Base-by-base conservation (phyloP, 345 rosid species). In the Combretum micranthum region DNA sequence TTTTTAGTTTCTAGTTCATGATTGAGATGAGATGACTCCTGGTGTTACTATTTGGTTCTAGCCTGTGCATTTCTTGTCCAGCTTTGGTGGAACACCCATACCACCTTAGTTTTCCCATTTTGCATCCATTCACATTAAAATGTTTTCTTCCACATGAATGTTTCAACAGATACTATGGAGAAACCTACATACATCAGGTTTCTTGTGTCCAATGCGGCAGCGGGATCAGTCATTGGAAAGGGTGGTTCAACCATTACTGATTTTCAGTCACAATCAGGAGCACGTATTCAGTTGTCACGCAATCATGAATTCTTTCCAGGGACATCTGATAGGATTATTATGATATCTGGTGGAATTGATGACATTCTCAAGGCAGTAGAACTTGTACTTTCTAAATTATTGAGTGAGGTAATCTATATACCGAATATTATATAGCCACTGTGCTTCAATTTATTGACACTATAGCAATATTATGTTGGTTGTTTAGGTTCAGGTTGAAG, bases 181-280 rank as follows among this genome's bases (percentile, higher is more conserved):
- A 94, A 81, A 79, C 69, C 90, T 6, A 84, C 95, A 12, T 85
- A 84, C 64, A 60, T 83, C 59, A 80, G 92, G 75, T 87, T 94
- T 66, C 95, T 94, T 51, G 96, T 94, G 20, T 94, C 99, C 57
- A 94, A 94, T 86, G 85, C 97, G 22, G 88, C 96, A 9, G 99
- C 99, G 57, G 99, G 99, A 67, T 91, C 99, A 20, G 89, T 94
- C 61, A 94, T 94, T 66, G 97, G 99, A 68, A 94, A 90, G 77
- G 96, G 96, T 60, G 99, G 99, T 61, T 87, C 95, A 13, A 94
- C 96, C 23, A 94, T 94, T 65, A 87, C 88, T 52, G 99, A 94
- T 26, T 90, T 94, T 57, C 99, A 94, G 78, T 77, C 90, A 9
- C 87, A 87, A 65, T 94, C 99, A 0, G 93, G 97, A 47, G 96